phyloP scores from a whole-genome alignment of 352 stramenopile species.

The Pilasporangium apinafurcum region DNA sequence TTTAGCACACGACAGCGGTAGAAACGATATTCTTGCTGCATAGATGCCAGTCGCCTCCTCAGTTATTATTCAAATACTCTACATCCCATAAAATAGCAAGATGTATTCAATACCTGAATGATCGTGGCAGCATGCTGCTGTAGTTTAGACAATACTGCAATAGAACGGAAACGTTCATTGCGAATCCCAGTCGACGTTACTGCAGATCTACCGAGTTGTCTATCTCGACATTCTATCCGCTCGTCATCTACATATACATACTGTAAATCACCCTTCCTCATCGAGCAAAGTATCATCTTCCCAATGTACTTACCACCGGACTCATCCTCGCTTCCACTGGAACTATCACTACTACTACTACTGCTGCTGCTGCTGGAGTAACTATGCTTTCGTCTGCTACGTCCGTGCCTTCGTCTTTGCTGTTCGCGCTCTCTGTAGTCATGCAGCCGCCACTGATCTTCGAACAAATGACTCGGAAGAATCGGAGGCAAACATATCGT shows the following conservation, averaged over 20 bases:
- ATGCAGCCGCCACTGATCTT: no score
- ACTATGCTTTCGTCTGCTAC: conserved; percentile 2
- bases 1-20: conserved; percentile 20
- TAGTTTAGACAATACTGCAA: conserved; percentile 36
- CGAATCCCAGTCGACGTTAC: conserved; percentile 10
- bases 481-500: no score
- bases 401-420: conserved; percentile 5
- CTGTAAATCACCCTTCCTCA: no score
- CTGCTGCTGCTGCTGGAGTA: conserved; percentile 2
- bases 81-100: no score
- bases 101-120: conserved; percentile 26
- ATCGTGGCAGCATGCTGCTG: conserved; percentile 26
- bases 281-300: no score
- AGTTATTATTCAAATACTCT: not conserved
- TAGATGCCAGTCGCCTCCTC: not conserved
- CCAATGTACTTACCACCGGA: no score
- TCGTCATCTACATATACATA: no score
- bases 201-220: no score
- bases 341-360: conserved; percentile 4
- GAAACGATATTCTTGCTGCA: conserved; percentile 35
- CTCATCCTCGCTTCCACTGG: not conserved
- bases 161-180: conserved; percentile 33
- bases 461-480: no score
- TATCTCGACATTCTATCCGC: not conserved
- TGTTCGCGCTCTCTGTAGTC: not conserved